Percentiles rank a stretch among this genome's conserved stretches.
phyloP scores from a whole-genome alignment of 2,329 filamentous ascomycete species.

The Diaporthe capsici region DNA sequence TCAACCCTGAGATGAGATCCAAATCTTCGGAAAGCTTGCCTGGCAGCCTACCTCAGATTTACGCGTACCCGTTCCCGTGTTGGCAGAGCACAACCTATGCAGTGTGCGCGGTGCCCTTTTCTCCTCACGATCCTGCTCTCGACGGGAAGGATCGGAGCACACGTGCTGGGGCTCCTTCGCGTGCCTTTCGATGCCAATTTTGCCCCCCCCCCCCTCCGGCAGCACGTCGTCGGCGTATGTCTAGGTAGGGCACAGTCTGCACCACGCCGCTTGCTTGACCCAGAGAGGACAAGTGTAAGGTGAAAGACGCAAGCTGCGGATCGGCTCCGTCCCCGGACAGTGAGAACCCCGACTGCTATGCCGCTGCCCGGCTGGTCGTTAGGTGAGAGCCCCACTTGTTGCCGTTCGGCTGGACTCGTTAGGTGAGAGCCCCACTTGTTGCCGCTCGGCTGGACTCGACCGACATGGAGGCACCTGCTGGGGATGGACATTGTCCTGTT shows the following conservation, averaged over 20 bases:
- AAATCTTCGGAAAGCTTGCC: neutral
- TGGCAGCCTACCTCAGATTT: neutral
- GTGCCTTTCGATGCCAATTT: neutral
- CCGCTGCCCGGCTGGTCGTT: neutral
- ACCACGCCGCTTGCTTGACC: neutral
- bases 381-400: neutral
- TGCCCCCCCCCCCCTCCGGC: neutral
- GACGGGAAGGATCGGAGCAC: conserved; percentile 11
- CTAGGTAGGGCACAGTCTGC: conserved; percentile 6
- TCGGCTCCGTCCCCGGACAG: conserved; percentile 14
- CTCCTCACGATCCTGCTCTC: conserved; percentile 7
- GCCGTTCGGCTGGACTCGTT: neutral
- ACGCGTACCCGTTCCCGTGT: neutral
- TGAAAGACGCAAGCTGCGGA: conserved; percentile 7
- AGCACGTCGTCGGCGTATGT: neutral
- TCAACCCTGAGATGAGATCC: neutral
- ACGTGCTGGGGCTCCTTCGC: conserved; percentile 29
- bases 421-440: too few relatives aligned
- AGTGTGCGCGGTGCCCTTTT: conserved; percentile 13
- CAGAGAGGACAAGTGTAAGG: neutral
- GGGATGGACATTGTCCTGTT: conserved; percentile 8
- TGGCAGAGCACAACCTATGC: neutral
- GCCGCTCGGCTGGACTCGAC: neutral
- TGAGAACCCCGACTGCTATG: neutral
- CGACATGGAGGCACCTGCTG: neutral